Conservation (phyloP, 1,284 basidiomycete species). For the Marasmius tenuissimus region DNA sequence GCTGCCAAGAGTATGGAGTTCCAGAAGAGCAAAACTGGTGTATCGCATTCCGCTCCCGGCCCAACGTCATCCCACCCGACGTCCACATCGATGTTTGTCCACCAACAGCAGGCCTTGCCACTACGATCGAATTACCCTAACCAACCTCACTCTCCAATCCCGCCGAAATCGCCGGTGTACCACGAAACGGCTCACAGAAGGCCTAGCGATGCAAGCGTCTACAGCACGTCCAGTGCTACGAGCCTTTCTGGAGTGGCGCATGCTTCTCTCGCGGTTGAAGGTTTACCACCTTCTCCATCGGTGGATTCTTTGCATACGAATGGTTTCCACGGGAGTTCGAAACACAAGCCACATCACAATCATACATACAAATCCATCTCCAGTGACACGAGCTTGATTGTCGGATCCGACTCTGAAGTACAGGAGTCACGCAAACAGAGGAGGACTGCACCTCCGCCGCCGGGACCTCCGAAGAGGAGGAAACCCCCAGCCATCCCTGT, state of each 20-base stretch:
- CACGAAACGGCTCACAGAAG: not conserved
- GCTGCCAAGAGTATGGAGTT: slow-evolving; percentile 64
- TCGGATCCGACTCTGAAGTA: not conserved
- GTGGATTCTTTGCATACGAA: not conserved
- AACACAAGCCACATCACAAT: not conserved
- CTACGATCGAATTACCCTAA: not conserved
- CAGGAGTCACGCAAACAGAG: slow-evolving; percentile 4
- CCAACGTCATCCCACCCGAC: not conserved
- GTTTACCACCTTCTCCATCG: not conserved
- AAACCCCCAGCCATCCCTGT: slow-evolving; percentile 31
- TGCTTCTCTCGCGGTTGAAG: not conserved
- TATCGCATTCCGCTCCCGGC: slow-evolving; percentile 1
- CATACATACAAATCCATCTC: slow-evolving; percentile 14
- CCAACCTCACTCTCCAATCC: not conserved
- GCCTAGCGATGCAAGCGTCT: not conserved
- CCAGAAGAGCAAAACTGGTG: slow-evolving; percentile 22
- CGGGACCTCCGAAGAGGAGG: slow-evolving; percentile 24
- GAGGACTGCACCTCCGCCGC: slow-evolving; percentile 19
- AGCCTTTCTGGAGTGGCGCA: slow-evolving; percentile 1
- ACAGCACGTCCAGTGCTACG: not conserved
- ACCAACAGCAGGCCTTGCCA: not conserved
- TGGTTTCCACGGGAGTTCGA: not conserved
- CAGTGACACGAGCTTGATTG: not conserved
- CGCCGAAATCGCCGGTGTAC: not conserved
- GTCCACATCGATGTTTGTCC: not conserved